Evolutionary conservation across 1,139 yeast species (phyloP), one percentile per base, ranked within the genome.

Genomic region (Zygosaccharomyces pseudobailii): DNA sequence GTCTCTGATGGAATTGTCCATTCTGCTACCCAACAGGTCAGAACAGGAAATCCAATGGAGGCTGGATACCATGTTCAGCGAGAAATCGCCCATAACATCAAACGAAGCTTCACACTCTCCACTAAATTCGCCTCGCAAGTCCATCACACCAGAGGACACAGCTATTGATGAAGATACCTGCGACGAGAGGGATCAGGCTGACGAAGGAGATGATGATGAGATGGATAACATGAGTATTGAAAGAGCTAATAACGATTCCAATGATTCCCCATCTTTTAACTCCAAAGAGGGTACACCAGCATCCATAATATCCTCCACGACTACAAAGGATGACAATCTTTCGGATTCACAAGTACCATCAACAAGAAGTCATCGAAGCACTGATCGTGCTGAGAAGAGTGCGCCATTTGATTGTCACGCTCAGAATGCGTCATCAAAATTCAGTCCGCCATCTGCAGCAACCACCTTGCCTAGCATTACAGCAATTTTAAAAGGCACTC

Each of bases 41-140:
- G 92, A 84, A 60, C 74, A 74, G n/a, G 94, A 86, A 55, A 87
- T 87, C 33, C 74, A 79, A 73, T 67, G 77, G 31, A 73, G 95
- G 51, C 76, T 84, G 20, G 78, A 74, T 47, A 72, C 77, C 47
- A 67, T 85, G 44, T 85, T 60, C 4, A 38, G 17, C 35, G 43
- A 45, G 13, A 39, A 45, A 34, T 45, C 50, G 4, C 43, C 49
- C 17, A 34, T 44, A 6, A 46, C 19, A 6, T 45, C 47, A 4
- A 40, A 45, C 9, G 47, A 46, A 31, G n/a, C 42, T 21, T 40
- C 48, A 13, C 46, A 40, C 31, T 50, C 52, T 4, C 54, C 54
- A 20, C 43, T 52, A 44, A 43, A 45, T 23, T 41, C 55, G 3
- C 56, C 55, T 19, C 53, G 54, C 23, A 52, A 55, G 21, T 53